Evolutionary conservation across 202 grass and related monocot genomes (phyloP).

Genomic region (Setaria viridis): DNA sequence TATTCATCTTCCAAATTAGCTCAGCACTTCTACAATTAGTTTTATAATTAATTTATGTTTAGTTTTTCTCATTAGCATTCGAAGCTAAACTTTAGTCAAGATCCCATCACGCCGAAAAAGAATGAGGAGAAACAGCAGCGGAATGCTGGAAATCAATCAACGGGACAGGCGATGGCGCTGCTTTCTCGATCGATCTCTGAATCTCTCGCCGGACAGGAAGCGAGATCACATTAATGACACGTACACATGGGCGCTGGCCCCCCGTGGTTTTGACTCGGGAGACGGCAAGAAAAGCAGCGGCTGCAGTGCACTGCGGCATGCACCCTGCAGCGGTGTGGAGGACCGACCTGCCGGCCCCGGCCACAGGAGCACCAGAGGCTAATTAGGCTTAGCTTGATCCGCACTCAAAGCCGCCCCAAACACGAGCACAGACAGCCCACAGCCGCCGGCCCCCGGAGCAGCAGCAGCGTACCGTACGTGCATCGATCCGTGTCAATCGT

Average conservation of each 20-base stretch:
- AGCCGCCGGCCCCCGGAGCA: too few species aligned
- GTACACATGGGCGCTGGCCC: conserved; percentile 27
- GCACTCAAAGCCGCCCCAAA: conserved; percentile 41
- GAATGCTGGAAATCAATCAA: too few species aligned
- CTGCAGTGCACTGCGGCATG: background rate
- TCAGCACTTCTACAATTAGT: too few species aligned
- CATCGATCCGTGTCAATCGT: background rate
- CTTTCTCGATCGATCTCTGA: too few species aligned
- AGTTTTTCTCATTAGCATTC: too few species aligned
- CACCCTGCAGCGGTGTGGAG: background rate
- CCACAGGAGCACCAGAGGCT: background rate
- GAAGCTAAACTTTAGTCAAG: too few species aligned
- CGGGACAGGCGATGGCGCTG: too few species aligned
- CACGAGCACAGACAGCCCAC: background rate
- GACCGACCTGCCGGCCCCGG: background rate
- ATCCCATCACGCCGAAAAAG: too few species aligned
- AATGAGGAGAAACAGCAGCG: too few species aligned
- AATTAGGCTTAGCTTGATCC: conserved; percentile 20
- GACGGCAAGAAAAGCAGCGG: background rate
- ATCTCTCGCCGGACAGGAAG: background rate
- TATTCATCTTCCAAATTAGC: too few species aligned
- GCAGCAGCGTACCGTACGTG: background rate
- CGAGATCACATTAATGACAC: background rate
- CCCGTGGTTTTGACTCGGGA: background rate
- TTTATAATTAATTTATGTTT: too few species aligned